Base-by-base conservation (phyloP, 129 eudicot species). In the Flaveria bidentis region DNA sequence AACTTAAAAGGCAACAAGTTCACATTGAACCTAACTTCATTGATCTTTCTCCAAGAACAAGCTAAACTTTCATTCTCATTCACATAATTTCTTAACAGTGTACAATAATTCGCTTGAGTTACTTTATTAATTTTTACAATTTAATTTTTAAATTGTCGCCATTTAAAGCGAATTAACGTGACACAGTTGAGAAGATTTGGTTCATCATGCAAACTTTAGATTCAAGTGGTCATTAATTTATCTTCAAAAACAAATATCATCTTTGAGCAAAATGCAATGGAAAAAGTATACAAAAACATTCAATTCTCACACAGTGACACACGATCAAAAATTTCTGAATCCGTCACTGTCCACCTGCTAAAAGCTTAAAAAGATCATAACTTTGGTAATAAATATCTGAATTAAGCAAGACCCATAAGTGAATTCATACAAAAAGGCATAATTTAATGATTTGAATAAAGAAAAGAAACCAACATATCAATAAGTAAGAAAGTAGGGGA, bases 331-430 rank as follows among this genome's bases (percentile, higher is more conserved):
- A 55, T 18, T 55, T 55, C 9, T 55, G 23, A 17, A n/a, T 55
- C 61, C 23, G 61, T 2, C 11, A 53, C 61, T 45, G 3, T 9
- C 8, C 13, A 9, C 74, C 53, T 52, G 74, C 70, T 67, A 36
- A 73, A 26, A 80, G 36, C 45, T 65, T 36, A 41, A 25, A 41
- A 73, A 64, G 78, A 66, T 80, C 52, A 65, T 13, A 73, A 26
- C 75, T 73, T 72, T 64, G 52, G 74, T 68, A 44, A 65, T 28
- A 73, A 14, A 52, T 25, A 7, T 44, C 16, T 3, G 6, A n/a
- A 42, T 80, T 73, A 80, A 53, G 42, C 26, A 55, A 28, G 28
- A 73, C 39, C 69, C 62, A 42, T 53, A 73, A 65, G 74, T 73
- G 68, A 42, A 17, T 65, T 64, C 51, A 52, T 16, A 8, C 44